Base-by-base conservation (phyloP, 2,329 filamentous ascomycete genomes). In the Emmonsia crescens region DNA sequence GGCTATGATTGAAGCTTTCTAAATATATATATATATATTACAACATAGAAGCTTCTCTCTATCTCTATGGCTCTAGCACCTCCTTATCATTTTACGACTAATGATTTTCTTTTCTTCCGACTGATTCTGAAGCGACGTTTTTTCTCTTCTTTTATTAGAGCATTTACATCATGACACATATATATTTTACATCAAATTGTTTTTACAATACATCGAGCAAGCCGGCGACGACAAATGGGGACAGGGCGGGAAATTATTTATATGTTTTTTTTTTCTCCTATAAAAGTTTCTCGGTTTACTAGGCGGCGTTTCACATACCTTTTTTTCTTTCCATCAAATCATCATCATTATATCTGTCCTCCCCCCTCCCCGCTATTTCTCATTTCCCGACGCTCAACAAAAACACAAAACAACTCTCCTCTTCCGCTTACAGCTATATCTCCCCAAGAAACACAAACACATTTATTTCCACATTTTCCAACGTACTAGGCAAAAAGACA, bases 1-100 rank as follows among this genome's bases (percentile, higher is more conserved):
- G 63, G 71, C 75, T 55, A 74, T 80, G 65, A 79, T 82, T 69
- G 76, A 78, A 67, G 79, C 79, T 57, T 82, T 77, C 66, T 82
- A 70, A 62, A 55, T 0, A n/a, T 16, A 52, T 6, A n/a, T 16
- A 33, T 0, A 38, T 12, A 36, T 5, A 40, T 12, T 4, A 12
- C 31, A 51, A 31, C 5, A 44, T 21, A 16, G 16, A 48, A 27
- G 5, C 31, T 48, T 16, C 1, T 60, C 29, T n/a, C 21, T 9
- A 5, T n/a, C 48, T 31, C 54, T 38, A 12, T 57, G 36, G 21
- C 21, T 33, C n/a, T n/a, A n/a, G n/a, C n/a, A 55, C 21, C 46
- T 51, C 9, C 1, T 24, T n/a, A 4, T 1, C 14, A 2, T 49
- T 44, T 52, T 61, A 42, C 33, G 44, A 24, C 59, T 46, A 1